A percentile compares a stretch with the other conserved stretches of the same genome.
phyloP scores from a whole-genome alignment of 2,329 filamentous ascomycete genomes.

The Cercospora citrullina region DNA sequence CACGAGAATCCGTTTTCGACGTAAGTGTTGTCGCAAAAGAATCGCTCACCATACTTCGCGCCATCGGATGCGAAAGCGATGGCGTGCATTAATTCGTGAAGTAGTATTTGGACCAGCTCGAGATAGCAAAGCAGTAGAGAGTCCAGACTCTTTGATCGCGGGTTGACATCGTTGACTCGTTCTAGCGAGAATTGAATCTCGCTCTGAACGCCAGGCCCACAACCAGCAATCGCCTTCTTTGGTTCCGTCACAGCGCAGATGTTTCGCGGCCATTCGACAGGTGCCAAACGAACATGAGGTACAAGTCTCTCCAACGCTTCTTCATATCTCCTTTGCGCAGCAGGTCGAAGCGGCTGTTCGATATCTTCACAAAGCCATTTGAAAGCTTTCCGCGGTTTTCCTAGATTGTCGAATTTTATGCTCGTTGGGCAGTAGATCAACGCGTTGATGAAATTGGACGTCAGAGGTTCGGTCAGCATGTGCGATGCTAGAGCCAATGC shows the following conservation, averaged over 20 bases:
- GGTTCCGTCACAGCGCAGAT: background rate
- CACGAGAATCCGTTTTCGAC: conserved; percentile 7
- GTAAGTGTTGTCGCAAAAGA: conserved; percentile 1
- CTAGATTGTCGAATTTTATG: background rate
- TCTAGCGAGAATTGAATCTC: background rate
- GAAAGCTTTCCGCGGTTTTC: background rate
- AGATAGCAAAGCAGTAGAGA: background rate
- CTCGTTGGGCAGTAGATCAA: conserved; percentile 7
- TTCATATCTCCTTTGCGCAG: conserved; percentile 1
- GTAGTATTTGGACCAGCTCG: background rate
- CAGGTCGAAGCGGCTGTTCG: background rate
- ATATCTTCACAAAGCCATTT: background rate
- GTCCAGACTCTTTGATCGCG: background rate
- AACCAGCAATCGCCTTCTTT: background rate
- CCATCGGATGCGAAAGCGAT: conserved; percentile 1
- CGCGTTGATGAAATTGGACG: conserved; percentile 5
- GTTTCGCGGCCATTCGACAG: background rate
- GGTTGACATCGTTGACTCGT: background rate
- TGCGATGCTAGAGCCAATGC: conserved; percentile 2
- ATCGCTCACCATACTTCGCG: background rate
- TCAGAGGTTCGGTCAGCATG: background rate
- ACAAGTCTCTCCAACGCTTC: background rate
- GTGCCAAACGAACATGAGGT: background rate
- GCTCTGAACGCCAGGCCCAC: background rate
- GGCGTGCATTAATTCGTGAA: conserved; percentile 10